These are phyloP conservation scores for Picea abies DNA, from an alignment of 83 land plant species.

Conservation along the genomic window DNA sequence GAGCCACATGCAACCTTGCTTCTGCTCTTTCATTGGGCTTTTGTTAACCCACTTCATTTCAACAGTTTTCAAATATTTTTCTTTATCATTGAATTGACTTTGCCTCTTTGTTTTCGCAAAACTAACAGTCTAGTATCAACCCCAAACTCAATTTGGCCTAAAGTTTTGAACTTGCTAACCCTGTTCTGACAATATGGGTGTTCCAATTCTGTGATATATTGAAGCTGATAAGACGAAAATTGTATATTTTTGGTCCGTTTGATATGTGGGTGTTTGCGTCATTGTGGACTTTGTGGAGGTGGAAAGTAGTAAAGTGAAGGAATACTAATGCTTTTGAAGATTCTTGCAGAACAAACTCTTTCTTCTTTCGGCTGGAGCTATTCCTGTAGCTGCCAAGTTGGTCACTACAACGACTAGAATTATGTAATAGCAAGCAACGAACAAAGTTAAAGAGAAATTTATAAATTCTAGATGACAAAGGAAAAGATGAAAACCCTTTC, in stretches of 20 bases:
- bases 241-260: background rate
- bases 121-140: too few species aligned
- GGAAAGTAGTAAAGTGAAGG: background rate
- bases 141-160: too few species aligned
- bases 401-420: background rate
- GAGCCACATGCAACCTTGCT: too few species aligned
- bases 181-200: conserved; percentile 7
- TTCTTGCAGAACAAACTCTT: conserved; percentile 1
- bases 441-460: too few species aligned
- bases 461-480: too few species aligned
- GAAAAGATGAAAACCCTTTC: too few species aligned
- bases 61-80: too few species aligned
- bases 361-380: conserved; percentile 5
- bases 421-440: too few species aligned
- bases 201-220: background rate
- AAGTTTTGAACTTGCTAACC: background rate
- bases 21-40: too few species aligned
- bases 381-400: conserved; percentile 4
- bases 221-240: background rate
- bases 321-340: background rate
- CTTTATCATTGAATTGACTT: too few species aligned
- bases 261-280: background rate
- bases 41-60: too few species aligned
- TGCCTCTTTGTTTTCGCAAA: too few species aligned
- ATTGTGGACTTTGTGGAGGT: background rate